phyloP scores from a whole-genome alignment of 139 green algal species.

The Chlorella sp. region DNA sequence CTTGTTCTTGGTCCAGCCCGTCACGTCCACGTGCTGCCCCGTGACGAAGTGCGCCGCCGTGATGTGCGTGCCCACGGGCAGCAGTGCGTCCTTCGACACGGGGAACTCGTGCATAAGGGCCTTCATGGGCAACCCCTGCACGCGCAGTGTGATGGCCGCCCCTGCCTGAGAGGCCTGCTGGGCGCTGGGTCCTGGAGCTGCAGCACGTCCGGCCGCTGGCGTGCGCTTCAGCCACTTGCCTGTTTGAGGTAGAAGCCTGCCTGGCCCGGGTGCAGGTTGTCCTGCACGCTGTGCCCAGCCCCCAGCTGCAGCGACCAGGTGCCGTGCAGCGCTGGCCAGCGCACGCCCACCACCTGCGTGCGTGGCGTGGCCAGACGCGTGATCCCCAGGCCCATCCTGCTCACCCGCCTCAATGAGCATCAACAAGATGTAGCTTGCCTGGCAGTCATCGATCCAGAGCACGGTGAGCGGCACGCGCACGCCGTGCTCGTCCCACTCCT shows the following conservation, averaged over 20 bases:
- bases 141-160: too few relatives aligned
- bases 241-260: constrained; percentile 22
- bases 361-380: too few relatives aligned
- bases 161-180: too few relatives aligned
- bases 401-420: too few relatives aligned
- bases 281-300: constrained; percentile 55
- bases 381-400: too few relatives aligned
- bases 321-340: constrained; percentile 62
- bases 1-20: constrained; percentile 87
- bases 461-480: constrained; percentile 86
- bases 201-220: too few relatives aligned
- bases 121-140: constrained; percentile 60
- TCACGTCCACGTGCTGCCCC: constrained; percentile 92
- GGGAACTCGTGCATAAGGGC: constrained; percentile 78
- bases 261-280: constrained; percentile 49
- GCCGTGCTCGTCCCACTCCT: constrained; percentile 90
- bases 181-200: too few relatives aligned
- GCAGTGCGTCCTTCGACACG: constrained; percentile 74
- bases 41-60: constrained; percentile 79
- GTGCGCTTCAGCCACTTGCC: too few relatives aligned
- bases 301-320: constrained; percentile 82
- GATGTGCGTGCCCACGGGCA: constrained; percentile 79
- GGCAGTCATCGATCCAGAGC: constrained; percentile 93
- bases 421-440: constrained; percentile 58
- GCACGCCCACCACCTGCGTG: constrained; percentile 79